phyloP scores from a whole-genome alignment of 176 grass and related monocot species.

The Metroxylon sagu region DNA sequence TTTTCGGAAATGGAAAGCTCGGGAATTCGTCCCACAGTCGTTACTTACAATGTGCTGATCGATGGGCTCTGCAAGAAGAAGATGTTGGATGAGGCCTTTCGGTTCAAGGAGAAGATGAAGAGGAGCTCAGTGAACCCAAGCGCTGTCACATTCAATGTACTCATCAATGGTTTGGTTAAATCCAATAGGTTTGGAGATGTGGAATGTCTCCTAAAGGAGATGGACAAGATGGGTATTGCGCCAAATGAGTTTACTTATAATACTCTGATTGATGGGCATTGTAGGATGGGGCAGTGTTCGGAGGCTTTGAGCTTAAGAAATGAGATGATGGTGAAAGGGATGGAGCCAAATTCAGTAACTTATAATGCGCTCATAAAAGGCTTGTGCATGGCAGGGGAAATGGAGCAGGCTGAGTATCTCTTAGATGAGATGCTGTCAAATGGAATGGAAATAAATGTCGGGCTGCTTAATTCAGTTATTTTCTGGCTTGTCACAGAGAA shows the following conservation, averaged over 20 bases:
- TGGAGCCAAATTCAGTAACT: slow-evolving; percentile 55
- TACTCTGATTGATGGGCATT: slow-evolving; percentile 62
- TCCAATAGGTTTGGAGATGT: slow-evolving; percentile 38
- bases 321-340: slow-evolving; percentile 55
- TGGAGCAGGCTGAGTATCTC: slow-evolving; percentile 51
- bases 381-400: slow-evolving; percentile 66
- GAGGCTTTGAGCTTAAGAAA: slow-evolving; percentile 42
- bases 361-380: slow-evolving; percentile 55
- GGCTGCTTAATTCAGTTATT: slow-evolving; percentile 59
- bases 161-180: slow-evolving; percentile 81
- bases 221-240: slow-evolving; percentile 42
- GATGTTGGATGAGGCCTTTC: slow-evolving; percentile 57
- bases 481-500: slow-evolving; percentile 44
- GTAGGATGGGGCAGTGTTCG: slow-evolving; percentile 37
- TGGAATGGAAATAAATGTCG: slow-evolving; percentile 50
- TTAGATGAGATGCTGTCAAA: slow-evolving; percentile 63
- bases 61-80: slow-evolving; percentile 61
- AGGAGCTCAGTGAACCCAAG: slow-evolving; percentile 35
- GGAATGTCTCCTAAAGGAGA: slow-evolving; percentile 37
- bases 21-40: slow-evolving; percentile 28
- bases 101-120: slow-evolving; percentile 53
- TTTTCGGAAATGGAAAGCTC: slow-evolving; percentile 39
- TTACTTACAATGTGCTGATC: slow-evolving; percentile 69
- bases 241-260: slow-evolving; percentile 84
- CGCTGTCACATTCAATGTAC: slow-evolving; percentile 62